A percentile compares a stretch with the other conserved stretches of the same genome.
phyloP scores from a whole-genome alignment of 208 protist species.

The Vickermania ingenoplastis region DNA sequence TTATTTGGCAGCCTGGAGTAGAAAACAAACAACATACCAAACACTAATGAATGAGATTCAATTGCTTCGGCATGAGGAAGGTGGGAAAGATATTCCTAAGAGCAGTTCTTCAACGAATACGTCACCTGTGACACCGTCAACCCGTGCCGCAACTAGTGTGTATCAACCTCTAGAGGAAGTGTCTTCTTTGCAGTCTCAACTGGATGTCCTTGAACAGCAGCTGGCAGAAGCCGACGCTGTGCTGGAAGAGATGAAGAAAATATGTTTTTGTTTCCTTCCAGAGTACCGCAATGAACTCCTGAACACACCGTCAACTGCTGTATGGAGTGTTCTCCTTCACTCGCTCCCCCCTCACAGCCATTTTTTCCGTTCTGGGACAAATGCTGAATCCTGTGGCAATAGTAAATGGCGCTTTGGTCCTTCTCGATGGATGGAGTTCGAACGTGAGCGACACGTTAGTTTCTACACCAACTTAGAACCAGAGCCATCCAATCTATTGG shows the following conservation, averaged over 20 bases:
- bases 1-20: constrained; percentile 33
- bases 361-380: constrained; percentile 3
- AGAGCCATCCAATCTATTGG: constrained; percentile 39
- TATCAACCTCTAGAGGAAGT: constrained; percentile 9
- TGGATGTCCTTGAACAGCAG: constrained; percentile 21
- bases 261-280: constrained; percentile 39
- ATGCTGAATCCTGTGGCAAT: too few species aligned
- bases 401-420: too few species aligned
- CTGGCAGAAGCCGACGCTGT: constrained; percentile 37
- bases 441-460: constrained; percentile 51
- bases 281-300: constrained; percentile 28
- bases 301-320: constrained; percentile 35
- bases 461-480: constrained; percentile 47
- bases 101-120: too few species aligned
- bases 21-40: constrained; percentile 33
- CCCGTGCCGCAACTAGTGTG: too few species aligned
- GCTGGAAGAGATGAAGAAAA: constrained; percentile 32
- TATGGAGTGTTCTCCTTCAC: constrained; percentile 5
- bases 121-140: too few species aligned
- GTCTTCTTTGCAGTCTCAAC: constrained; percentile 16
- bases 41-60: constrained; percentile 32
- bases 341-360: background rate
- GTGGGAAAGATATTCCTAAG: too few species aligned
- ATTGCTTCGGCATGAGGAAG: constrained; percentile 15
- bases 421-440: constrained; percentile 39